These are phyloP conservation scores for Nicotiana rustica DNA, from an alignment of 305 asterid species.

Conservation along the genomic window DNA sequence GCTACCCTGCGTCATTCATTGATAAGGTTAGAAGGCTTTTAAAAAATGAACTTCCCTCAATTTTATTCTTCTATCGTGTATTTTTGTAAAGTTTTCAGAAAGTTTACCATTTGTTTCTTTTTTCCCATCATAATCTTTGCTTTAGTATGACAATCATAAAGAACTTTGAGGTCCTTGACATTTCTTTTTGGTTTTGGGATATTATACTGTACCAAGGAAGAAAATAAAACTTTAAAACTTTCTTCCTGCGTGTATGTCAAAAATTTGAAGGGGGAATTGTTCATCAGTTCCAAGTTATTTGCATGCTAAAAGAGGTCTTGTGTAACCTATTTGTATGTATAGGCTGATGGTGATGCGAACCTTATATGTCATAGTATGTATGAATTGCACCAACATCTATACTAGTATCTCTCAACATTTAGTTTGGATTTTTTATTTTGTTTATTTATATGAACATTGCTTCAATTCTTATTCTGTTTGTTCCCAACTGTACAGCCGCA, in stretches of 20 bases:
- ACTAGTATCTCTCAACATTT: background rate
- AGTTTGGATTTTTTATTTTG: background rate
- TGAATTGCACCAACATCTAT: background rate
- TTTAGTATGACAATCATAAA: background rate
- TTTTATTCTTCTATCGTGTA: background rate
- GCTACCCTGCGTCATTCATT: slow-evolving; percentile 95
- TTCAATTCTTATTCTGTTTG: slow-evolving; percentile 10
- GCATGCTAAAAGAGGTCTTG: background rate
- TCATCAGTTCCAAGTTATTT: background rate
- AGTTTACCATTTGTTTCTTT: background rate
- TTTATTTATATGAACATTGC: background rate
- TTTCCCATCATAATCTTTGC: too few relatives aligned
- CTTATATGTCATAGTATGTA: background rate
- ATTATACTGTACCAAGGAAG: background rate
- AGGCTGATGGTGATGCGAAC: background rate
- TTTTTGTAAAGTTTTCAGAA: background rate
- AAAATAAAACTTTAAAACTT: background rate
- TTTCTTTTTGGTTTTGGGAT: background rate
- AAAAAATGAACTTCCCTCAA: background rate
- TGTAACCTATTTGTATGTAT: background rate
- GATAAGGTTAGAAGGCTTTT: slow-evolving; percentile 73
- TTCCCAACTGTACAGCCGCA: slow-evolving; percentile 44
- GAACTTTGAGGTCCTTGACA: background rate
- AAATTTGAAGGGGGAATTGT: background rate
- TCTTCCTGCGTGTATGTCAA: background rate